These are phyloP conservation scores for Pseudozyma tsukubaensis DNA, from an alignment of 1,284 basidiomycete species.

Conservation along the genomic window DNA sequence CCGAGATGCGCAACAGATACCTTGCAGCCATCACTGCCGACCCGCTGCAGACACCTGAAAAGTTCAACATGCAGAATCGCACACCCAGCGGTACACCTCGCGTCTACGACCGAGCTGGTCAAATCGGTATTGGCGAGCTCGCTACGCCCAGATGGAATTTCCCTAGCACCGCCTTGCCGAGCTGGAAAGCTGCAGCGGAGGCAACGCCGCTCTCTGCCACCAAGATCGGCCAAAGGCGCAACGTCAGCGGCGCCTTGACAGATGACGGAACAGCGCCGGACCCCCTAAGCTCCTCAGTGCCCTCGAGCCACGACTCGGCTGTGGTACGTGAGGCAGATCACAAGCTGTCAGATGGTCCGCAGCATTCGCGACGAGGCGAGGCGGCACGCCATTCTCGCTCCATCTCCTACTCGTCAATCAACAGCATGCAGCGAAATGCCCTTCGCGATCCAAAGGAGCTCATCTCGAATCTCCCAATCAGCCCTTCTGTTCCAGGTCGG, in stretches of 20 bases:
- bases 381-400: conserved; percentile 57
- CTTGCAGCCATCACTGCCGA: conserved; percentile 6
- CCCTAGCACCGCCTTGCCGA: conserved; percentile 26
- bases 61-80: conserved; percentile 25
- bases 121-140: conserved; percentile 95
- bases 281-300: conserved; percentile 20
- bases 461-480: conserved; percentile 31
- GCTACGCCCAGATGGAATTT: conserved; percentile 89
- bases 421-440: conserved; percentile 34
- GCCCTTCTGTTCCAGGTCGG: conserved; percentile 33
- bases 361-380: conserved; percentile 16
- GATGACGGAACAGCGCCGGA: conserved; percentile 39
- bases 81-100: conserved; percentile 32
- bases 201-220: conserved; percentile 24
- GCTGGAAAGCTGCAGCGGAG: conserved; percentile 19
- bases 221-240: conserved; percentile 30
- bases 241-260: conserved; percentile 38
- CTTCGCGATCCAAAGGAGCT: conserved; percentile 25
- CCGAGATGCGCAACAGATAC: conserved; percentile 14
- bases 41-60: conserved; percentile 48
- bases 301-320: conserved; percentile 19
- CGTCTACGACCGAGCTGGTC: conserved; percentile 79
- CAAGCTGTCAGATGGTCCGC: conserved; percentile 11
- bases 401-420: conserved; percentile 61
- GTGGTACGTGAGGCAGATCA: conserved; percentile 9